Conservation (phyloP, 441 rosid species). For the Aquilaria agallochum region DNA sequence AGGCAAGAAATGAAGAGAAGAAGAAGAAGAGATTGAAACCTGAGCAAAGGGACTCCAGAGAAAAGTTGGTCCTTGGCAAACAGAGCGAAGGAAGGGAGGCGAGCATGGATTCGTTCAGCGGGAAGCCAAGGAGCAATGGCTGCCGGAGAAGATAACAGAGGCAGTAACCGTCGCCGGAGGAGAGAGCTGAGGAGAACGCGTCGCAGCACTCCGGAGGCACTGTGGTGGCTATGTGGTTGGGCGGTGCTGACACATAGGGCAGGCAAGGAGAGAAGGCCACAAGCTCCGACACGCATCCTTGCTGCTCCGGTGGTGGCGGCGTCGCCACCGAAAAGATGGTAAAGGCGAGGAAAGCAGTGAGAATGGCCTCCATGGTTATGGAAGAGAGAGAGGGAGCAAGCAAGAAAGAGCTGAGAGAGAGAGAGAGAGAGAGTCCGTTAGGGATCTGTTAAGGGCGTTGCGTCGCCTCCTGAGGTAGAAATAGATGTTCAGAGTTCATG, state of each 20-base stretch:
- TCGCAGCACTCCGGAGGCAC: slow-evolving; percentile 55
- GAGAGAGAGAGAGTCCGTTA: background rate
- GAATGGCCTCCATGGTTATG: slow-evolving; percentile 15
- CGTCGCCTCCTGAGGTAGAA: background rate
- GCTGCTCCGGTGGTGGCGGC: slow-evolving; percentile 18
- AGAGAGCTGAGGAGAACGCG: slow-evolving; percentile 36
- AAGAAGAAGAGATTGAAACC: slow-evolving; percentile 10
- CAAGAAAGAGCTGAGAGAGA: background rate
- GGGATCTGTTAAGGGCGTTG: background rate
- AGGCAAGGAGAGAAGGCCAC: slow-evolving; percentile 77
- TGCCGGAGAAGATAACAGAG: slow-evolving; percentile 65
- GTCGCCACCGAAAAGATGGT: slow-evolving; percentile 18
- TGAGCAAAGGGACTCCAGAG: slow-evolving; percentile 41
- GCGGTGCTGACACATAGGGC: slow-evolving; percentile 54
- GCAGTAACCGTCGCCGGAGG: slow-evolving; percentile 39
- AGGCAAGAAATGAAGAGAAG: background rate
- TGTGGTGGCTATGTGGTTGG: slow-evolving; percentile 41
- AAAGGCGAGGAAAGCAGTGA: slow-evolving; percentile 19
- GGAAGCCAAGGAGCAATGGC: slow-evolving; percentile 73
- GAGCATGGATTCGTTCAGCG: slow-evolving; percentile 55
- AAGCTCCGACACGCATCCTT: slow-evolving; percentile 48
- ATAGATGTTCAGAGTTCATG: background rate
- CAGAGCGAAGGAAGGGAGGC: slow-evolving; percentile 52
- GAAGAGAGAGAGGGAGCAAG: background rate
- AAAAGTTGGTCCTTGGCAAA: slow-evolving; percentile 5